Evolutionary conservation across 2,329 filamentous ascomycete species (phyloP), one percentile per base, ranked within the genome.

Genomic region (Ophiostoma fasciatum): DNA sequence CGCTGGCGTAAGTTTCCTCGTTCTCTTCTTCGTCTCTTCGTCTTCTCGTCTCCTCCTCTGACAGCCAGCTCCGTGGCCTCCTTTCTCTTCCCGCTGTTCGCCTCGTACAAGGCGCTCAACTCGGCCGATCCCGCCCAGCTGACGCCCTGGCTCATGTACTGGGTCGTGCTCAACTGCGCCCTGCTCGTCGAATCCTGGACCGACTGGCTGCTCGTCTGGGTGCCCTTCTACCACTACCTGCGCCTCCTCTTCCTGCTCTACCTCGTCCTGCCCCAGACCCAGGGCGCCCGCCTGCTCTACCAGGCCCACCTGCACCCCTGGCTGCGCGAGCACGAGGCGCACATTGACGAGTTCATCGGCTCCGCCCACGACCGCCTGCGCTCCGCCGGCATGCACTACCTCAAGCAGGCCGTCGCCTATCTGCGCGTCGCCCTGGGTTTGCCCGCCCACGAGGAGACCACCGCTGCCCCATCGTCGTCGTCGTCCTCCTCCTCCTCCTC

Each of bases 71-170:
- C 83, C 44, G 59, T 88, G 55, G 77, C 82, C 40, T 92, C 87
- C 38, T 85, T 93, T 53, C 75, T 94, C 53, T 92, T 96, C 55
- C 90, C 90, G 35, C 75, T 94, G 45, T 96, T 94, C 62, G 87
- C 88, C 47, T 94, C 88, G 45, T 96, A 94, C 71, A 96, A 96
- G 66, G 88, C 90, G 33, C 79, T 98, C 52, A 88, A 90, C 61
- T 87, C 84, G 13, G 80, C 81, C 35, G 83, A 94, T 57, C 85
- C 87, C 3, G 78, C 83, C 26, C 77, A 92, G 53, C 70, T 94
- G 41, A 83, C 83, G 45, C 88, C 88, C 77, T 98, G 90, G 90
- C 73, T 96, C 46, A 96, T 96, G 81, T 98, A 96, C 70, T 98
- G 88, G 81, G 84, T 94, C 42, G 84, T 94, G 18, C 72, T 94